Conservation (phyloP, 768 basidiomycete genomes). For the Arthromyces matolae region DNA sequence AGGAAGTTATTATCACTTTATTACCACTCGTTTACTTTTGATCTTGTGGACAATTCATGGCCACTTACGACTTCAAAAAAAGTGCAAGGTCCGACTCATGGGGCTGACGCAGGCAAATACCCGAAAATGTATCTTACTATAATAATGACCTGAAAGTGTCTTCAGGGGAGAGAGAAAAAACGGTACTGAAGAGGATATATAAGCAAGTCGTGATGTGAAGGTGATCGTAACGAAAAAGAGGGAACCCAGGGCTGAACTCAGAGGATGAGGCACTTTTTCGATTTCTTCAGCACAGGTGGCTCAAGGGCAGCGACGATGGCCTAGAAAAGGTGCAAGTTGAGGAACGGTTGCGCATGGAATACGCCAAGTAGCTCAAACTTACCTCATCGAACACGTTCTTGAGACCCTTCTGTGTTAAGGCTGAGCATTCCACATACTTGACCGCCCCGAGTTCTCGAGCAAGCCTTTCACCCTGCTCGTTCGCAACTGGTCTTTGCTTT, state of each 20-base stretch:
- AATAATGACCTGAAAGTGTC: slow-evolving; percentile 27
- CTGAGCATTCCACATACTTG: slow-evolving; percentile 99
- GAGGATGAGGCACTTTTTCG: slow-evolving; percentile 78
- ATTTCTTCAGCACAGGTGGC: slow-evolving; percentile 87
- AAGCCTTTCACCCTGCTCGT: slow-evolving; percentile 88
- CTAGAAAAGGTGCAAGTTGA: slow-evolving; percentile 35
- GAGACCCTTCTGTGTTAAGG: slow-evolving; percentile 96
- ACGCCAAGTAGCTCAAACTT: slow-evolving; percentile 27
- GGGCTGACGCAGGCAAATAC: slow-evolving; percentile 17
- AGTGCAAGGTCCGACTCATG: slow-evolving; percentile 4
- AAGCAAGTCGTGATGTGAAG: slow-evolving; percentile 41
- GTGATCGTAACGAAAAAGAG: slow-evolving; percentile 31
- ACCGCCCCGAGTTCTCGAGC: slow-evolving; percentile 97
- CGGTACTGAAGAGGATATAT: slow-evolving; percentile 42
- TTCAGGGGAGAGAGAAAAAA: slow-evolving; percentile 36
- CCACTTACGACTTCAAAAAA: slow-evolving; percentile 5
- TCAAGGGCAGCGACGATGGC: slow-evolving; percentile 98
- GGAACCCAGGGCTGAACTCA: slow-evolving; percentile 39
- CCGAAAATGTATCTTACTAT: slow-evolving; percentile 19
- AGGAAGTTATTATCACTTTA: slow-evolving; percentile 3
- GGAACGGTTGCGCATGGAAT: slow-evolving; percentile 7
- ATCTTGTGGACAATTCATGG: slow-evolving; percentile 2
- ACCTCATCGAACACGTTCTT: slow-evolving; percentile 99
- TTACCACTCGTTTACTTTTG: slow-evolving; percentile 2
- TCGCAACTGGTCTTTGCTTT: slow-evolving; percentile 90